These are phyloP conservation scores for Xylaria sp. DNA, from an alignment of 2,329 filamentous ascomycete species.

Conservation along the genomic window DNA sequence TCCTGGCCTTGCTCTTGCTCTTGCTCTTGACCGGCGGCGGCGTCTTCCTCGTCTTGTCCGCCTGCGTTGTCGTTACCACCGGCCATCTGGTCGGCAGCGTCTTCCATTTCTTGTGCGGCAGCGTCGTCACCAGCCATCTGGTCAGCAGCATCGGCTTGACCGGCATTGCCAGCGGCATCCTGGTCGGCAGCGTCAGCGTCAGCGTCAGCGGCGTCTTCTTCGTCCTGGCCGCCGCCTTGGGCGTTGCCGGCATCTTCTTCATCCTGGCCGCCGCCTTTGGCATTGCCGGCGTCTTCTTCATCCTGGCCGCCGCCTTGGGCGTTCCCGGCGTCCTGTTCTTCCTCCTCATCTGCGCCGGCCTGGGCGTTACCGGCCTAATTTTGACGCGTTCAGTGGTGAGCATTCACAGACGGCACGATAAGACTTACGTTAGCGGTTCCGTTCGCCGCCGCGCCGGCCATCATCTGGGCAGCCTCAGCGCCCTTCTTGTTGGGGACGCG, in stretches of 20 bases:
- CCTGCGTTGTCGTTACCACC: neutral
- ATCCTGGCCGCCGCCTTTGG: neutral
- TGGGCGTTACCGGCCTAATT: neutral
- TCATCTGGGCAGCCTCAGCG: neutral
- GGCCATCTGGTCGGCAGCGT: too few species aligned
- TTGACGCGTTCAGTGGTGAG: neutral
- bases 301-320: neutral
- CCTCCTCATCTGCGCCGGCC: neutral
- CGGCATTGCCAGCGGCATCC: neutral
- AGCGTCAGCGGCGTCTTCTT: neutral
- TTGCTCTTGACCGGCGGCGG: neutral
- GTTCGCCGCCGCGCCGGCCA: conserved; percentile 17
- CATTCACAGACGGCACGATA: too few species aligned
- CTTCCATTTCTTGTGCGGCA: too few species aligned
- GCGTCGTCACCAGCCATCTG: neutral
- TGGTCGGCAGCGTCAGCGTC: neutral
- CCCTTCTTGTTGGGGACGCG: conserved; percentile 21
- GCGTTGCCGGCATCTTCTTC: neutral
- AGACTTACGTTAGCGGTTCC: conserved; percentile 16
- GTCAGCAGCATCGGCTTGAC: conserved; percentile 1
- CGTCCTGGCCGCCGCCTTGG: neutral
- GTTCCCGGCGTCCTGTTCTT: neutral
- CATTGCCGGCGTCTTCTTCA: neutral
- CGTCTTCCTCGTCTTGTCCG: neutral
- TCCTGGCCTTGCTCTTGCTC: too few species aligned